phyloP scores from a whole-genome alignment of 2,329 filamentous ascomycete genomes.

The Hirsutella minnesotensis region DNA sequence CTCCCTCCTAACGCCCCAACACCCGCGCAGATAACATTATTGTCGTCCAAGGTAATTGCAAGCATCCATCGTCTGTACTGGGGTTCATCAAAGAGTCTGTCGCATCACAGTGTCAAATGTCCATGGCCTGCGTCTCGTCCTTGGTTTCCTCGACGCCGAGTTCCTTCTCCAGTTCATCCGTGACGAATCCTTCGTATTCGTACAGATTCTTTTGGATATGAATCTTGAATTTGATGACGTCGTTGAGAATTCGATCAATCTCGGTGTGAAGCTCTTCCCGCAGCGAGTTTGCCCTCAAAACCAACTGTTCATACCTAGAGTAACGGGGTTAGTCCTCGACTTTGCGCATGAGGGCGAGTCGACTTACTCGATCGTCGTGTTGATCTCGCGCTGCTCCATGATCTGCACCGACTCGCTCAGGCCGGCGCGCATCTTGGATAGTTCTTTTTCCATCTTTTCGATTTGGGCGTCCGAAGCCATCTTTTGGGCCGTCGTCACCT shows the following conservation, averaged over 20 bases:
- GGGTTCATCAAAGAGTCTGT: background rate
- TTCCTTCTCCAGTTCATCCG: conserved; percentile 83
- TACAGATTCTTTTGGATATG: conserved; percentile 88
- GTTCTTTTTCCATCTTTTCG: conserved; percentile 96
- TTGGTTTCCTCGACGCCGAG: conserved; percentile 50
- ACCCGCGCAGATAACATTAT: background rate
- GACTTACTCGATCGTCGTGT: conserved; percentile 83
- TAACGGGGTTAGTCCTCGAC: background rate
- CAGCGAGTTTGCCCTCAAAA: conserved; percentile 68
- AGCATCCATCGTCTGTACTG: background rate
- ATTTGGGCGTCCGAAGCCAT: conserved; percentile 85
- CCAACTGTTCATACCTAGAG: conserved; percentile 78
- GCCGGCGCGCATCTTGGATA: conserved; percentile 81
- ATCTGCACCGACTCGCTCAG: conserved; percentile 79
- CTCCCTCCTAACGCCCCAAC: background rate
- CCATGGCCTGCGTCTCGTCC: conserved; percentile 41
- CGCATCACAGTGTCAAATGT: conserved; percentile 16
- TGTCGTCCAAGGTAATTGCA: background rate
- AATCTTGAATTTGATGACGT: conserved; percentile 97
- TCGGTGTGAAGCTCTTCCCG: conserved; percentile 98
- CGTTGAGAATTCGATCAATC: conserved; percentile 89
- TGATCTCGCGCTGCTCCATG: conserved; percentile 92
- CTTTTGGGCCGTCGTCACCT: conserved; percentile 75
- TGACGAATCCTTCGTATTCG: conserved; percentile 87
- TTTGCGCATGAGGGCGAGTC: background rate